Percentiles rank a stretch among this genome's conserved stretches.
Conservation (phyloP, 2,329 filamentous ascomycete species). For the Beauveria varroae region DNA sequence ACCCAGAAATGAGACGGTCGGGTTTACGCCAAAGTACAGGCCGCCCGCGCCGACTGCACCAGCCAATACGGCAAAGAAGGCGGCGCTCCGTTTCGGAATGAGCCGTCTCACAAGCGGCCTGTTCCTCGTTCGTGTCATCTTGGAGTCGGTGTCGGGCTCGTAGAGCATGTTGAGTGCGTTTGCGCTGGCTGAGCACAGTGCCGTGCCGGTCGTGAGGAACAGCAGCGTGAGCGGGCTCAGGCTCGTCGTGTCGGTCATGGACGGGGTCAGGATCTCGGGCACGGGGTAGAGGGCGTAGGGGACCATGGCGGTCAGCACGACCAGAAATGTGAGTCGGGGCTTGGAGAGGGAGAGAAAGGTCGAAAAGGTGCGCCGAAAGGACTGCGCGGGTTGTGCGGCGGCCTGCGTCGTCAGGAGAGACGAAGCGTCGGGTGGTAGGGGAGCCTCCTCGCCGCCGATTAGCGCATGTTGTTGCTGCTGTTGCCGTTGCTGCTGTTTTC, state of each 20-base stretch:
- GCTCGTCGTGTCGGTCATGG: constrained; percentile 61
- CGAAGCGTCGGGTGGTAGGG: constrained; percentile 44
- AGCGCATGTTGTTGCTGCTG: constrained; percentile 10
- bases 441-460: constrained; percentile 15
- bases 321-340: constrained; percentile 82
- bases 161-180: constrained; percentile 98
- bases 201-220: constrained; percentile 84
- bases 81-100: constrained; percentile 61
- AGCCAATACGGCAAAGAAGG: constrained; percentile 70
- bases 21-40: constrained; percentile 86
- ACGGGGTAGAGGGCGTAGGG: constrained; percentile 92
- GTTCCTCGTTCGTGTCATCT: constrained; percentile 90
- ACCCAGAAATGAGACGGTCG: constrained; percentile 81
- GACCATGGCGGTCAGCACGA: constrained; percentile 84
- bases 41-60: constrained; percentile 62
- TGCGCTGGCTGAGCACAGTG: constrained; percentile 81
- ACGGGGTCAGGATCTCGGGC: constrained; percentile 70
- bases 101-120: constrained; percentile 79
- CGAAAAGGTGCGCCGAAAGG: constrained; percentile 60
- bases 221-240: constrained; percentile 85
- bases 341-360: constrained; percentile 91
- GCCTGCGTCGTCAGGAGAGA: constrained; percentile 47
- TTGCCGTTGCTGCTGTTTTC: constrained; percentile 18
- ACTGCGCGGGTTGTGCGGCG: constrained; percentile 40
- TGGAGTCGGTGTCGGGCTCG: constrained; percentile 80